Evolutionary conservation across 192 early-diverging fungal species (phyloP).

Genomic region (Coemansia sp.): DNA sequence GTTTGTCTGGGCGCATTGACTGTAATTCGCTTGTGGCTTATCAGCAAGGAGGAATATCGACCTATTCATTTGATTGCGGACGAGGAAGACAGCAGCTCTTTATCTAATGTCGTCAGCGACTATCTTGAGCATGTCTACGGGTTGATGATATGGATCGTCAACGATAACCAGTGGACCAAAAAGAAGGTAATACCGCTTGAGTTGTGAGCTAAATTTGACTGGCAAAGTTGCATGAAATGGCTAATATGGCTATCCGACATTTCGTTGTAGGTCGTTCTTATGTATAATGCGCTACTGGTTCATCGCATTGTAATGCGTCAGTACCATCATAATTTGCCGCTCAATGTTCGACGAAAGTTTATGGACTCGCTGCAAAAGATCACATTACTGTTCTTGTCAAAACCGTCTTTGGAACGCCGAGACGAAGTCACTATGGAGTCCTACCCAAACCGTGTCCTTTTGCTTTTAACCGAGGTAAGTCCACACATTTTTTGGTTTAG

Average conservation of each 20-base stretch:
- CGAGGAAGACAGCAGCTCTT: neutral
- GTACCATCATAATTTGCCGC: conserved; percentile 23
- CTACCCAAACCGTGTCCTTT: conserved; percentile 34
- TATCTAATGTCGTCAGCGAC: conserved; percentile 10
- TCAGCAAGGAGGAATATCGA: conserved; percentile 39
- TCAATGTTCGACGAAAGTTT: conserved; percentile 1
- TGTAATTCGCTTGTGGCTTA: conserved; percentile 38
- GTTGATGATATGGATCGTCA: conserved; percentile 29
- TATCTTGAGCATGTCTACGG: conserved; percentile 28
- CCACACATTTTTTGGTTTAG: neutral
- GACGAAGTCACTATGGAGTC: conserved; percentile 27
- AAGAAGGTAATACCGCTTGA: conserved; percentile 25
- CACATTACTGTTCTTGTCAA: conserved; percentile 19
- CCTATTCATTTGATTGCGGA: conserved; percentile 22
- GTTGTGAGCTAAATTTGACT: neutral
- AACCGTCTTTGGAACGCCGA: neutral
- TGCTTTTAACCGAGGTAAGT: conserved; percentile 38
- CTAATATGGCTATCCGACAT: too few species aligned
- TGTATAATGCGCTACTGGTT: conserved; percentile 42
- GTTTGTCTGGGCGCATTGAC: conserved; percentile 35
- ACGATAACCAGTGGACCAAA: conserved; percentile 27
- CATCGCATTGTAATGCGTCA: conserved; percentile 28
- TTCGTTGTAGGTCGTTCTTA: conserved; percentile 24
- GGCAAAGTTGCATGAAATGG: too few species aligned
- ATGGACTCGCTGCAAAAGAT: conserved; percentile 29